Evolutionary conservation across 225 moss, liverwort and hornwort species (phyloP).

Genomic region (Physcomitrellopsis africana): DNA sequence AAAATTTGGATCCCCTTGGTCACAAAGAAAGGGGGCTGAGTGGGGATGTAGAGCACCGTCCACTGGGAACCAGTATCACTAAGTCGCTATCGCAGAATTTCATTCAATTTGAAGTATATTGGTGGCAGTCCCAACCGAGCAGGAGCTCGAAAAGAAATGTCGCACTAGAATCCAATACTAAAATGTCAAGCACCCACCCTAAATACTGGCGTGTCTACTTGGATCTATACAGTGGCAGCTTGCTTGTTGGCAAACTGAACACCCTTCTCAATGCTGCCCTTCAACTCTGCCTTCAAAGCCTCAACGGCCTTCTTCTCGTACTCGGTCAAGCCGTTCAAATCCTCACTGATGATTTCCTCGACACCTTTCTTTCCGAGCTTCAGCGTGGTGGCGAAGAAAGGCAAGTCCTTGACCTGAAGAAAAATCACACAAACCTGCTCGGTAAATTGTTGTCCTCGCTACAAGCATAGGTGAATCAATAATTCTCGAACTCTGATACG

Average conservation of each 20-base stretch:
- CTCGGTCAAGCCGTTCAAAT: constrained; percentile 64
- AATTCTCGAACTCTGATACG: no score
- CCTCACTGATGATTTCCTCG: constrained; percentile 66
- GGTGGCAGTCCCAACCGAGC: neutral
- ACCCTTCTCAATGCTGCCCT: constrained; percentile 84
- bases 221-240: constrained; percentile 50
- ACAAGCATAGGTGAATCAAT: no score
- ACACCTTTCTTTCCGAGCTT: constrained; percentile 85
- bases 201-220: neutral
- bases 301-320: constrained; percentile 77
- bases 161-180: constrained; percentile 5
- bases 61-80: constrained; percentile 3
- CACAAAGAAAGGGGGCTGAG: constrained; percentile 9
- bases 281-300: constrained; percentile 67
- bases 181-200: constrained; percentile 16
- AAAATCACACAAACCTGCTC: neutral
- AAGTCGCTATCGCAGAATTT: neutral
- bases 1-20: constrained; percentile 33
- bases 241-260: constrained; percentile 62
- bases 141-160: neutral
- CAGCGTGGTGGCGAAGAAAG: constrained; percentile 82
- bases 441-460: no score
- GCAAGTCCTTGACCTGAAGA: constrained; percentile 64
- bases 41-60: constrained; percentile 9
- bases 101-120: constrained; percentile 2